Conservation (phyloP, 768 basidiomycete genomes). For the Amyloporia xantha region DNA sequence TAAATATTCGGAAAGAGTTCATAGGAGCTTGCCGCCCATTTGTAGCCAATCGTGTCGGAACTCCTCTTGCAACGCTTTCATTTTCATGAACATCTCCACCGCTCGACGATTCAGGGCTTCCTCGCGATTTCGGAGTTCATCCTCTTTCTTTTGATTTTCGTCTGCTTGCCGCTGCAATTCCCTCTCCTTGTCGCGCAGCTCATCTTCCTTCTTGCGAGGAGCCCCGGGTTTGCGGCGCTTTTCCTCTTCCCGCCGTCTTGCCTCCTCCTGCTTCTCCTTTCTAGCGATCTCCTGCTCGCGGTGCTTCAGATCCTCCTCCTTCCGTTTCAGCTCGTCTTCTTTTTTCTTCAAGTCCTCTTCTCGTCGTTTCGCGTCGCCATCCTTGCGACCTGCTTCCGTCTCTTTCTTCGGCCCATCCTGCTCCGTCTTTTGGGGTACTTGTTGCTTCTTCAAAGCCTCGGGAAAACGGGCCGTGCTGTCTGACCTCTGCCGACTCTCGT, state of each 20-base stretch:
- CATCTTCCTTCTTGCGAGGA: constrained; percentile 16
- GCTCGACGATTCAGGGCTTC: constrained; percentile 13
- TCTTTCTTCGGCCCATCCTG: neutral
- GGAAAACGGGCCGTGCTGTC: neutral
- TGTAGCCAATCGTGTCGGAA: neutral
- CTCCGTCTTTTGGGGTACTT: neutral
- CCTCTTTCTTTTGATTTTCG: constrained; percentile 23
- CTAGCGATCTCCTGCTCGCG: neutral
- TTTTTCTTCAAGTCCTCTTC: neutral
- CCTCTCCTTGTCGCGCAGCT: constrained; percentile 16
- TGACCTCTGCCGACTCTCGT: neutral
- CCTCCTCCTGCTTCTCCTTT: constrained; percentile 8
- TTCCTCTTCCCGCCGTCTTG: constrained; percentile 15
- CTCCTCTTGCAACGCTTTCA: constrained; percentile 2
- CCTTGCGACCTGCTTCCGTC: neutral
- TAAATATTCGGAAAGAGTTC: neutral
- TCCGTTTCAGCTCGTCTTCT: neutral
- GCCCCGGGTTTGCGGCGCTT: constrained; percentile 16
- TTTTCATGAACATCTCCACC: neutral
- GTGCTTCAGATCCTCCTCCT: neutral
- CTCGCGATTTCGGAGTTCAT: constrained; percentile 11
- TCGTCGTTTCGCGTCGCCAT: neutral
- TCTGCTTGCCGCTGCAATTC: constrained; percentile 18
- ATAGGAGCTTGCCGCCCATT: neutral
- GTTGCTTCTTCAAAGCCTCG: neutral